Conservation (phyloP, 805 yeast species). For the Candida hungchunana region DNA sequence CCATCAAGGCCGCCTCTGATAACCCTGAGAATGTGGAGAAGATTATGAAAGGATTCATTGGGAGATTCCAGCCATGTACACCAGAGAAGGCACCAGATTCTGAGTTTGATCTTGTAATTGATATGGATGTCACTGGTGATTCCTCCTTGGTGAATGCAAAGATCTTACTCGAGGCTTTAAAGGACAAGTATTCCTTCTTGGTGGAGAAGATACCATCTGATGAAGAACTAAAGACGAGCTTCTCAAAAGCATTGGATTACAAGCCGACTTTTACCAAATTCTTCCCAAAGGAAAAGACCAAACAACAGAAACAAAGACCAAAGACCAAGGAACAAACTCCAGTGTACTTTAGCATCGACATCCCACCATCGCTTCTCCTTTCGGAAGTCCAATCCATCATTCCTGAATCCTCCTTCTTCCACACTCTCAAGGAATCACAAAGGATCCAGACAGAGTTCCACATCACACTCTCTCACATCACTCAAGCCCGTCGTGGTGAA, state of each 20-base stretch:
- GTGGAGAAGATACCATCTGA: slow-evolving; percentile 39
- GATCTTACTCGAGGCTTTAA: slow-evolving; percentile 36
- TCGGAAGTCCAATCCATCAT: slow-evolving; percentile 1
- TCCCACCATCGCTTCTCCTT: slow-evolving; percentile 24
- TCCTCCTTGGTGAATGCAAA: slow-evolving; percentile 50
- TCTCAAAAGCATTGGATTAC: slow-evolving; percentile 47
- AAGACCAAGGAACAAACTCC: slow-evolving; percentile 27
- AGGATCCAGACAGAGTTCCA: slow-evolving; percentile 57
- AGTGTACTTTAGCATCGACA: slow-evolving; percentile 41
- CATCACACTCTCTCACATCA: slow-evolving; percentile 57
- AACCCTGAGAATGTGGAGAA: slow-evolving; percentile 47
- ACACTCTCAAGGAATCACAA: slow-evolving; percentile 25
- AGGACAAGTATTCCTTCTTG: slow-evolving; percentile 40
- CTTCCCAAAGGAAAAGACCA: slow-evolving; percentile 15
- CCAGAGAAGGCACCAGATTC: slow-evolving; percentile 51
- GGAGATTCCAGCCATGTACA: slow-evolving; percentile 61
- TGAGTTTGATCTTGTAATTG: slow-evolving; percentile 60
- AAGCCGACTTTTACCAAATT: slow-evolving; percentile 47
- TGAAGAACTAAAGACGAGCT: slow-evolving; percentile 41
- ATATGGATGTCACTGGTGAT: slow-evolving; percentile 42
- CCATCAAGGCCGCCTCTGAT: slow-evolving; percentile 52
- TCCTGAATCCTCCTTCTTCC: slow-evolving; percentile 3
- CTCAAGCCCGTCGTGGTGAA: slow-evolving; percentile 30
- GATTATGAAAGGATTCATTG: slow-evolving; percentile 72
- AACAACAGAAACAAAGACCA: not conserved